Conservation (phyloP, 345 rosid species). For the Citrus inodora region DNA sequence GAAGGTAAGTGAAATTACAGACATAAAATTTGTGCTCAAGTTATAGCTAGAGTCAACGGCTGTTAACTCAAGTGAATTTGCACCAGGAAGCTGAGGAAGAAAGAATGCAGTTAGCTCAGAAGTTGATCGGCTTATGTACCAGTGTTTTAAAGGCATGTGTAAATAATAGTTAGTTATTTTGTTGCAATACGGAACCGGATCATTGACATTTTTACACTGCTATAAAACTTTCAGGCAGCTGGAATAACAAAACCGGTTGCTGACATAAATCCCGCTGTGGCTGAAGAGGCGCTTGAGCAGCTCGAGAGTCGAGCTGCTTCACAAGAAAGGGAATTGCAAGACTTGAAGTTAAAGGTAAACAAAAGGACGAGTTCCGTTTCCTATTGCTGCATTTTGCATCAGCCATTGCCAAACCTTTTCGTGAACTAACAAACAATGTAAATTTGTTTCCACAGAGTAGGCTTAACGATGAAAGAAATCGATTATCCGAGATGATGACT, state of each 20-base stretch:
- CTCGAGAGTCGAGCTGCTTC: constrained; percentile 52
- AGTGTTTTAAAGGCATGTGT: constrained; percentile 60
- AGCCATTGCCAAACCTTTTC: neutral
- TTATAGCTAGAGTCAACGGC: neutral
- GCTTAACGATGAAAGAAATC: constrained; percentile 45
- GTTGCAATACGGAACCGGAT: neutral
- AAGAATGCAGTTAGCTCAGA: constrained; percentile 61
- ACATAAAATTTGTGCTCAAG: neutral
- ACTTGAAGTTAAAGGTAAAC: constrained; percentile 54
- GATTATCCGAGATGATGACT: constrained; percentile 47
- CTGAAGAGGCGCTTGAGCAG: constrained; percentile 78
- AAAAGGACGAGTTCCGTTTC: neutral
- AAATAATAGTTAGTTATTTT: neutral
- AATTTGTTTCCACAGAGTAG: constrained; percentile 34
- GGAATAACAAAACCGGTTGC: constrained; percentile 52
- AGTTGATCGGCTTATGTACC: constrained; percentile 61
- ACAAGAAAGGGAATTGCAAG: constrained; percentile 64
- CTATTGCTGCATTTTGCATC: neutral
- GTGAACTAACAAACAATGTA: constrained; percentile 5
- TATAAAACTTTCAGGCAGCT: constrained; percentile 44
- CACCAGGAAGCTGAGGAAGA: constrained; percentile 68
- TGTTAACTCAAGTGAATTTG: constrained; percentile 7
- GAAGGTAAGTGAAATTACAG: constrained; percentile 36
- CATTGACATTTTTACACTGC: neutral
- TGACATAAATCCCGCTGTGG: constrained; percentile 56